Conservation (phyloP, 345 rosid species). For the Leavenworthia alabamica region DNA sequence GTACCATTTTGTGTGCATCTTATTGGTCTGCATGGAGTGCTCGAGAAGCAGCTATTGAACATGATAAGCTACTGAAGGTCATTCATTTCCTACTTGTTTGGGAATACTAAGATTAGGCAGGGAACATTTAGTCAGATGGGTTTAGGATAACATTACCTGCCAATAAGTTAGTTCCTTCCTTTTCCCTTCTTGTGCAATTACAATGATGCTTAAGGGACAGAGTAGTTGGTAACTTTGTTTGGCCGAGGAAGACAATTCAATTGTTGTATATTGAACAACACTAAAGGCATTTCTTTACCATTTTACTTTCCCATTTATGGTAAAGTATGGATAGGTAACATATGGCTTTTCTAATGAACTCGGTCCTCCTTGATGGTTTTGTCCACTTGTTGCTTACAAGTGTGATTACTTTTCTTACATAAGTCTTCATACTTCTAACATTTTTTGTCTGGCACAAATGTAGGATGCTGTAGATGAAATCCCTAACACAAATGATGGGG, state of each 20-base stretch:
- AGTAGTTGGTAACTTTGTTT: conserved; percentile 19
- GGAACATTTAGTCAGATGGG: conserved; percentile 4
- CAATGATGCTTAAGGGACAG: too few relatives aligned
- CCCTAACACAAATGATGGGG: conserved; percentile 40
- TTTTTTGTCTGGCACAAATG: conserved; percentile 14
- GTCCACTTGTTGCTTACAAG: conserved; percentile 13
- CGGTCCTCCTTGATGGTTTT: conserved; percentile 31
- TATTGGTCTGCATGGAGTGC: conserved; percentile 99
- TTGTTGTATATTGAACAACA: background rate
- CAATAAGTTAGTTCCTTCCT: too few relatives aligned
- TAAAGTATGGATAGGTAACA: conserved; percentile 15
- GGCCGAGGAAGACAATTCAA: conserved; percentile 16
- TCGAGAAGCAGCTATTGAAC: conserved; percentile 80
- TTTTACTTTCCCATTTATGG: conserved; percentile 17
- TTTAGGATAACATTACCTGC: conserved; percentile 1
- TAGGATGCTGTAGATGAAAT: conserved; percentile 77
- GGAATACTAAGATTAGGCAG: conserved; percentile 12
- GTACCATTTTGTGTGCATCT: conserved; percentile 85
- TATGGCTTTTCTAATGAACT: conserved; percentile 12
- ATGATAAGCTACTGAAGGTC: conserved; percentile 84
- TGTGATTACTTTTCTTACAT: conserved; percentile 16
- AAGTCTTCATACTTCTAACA: conserved; percentile 9
- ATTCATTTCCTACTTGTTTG: conserved; percentile 6
- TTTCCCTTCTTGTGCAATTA: too few relatives aligned
- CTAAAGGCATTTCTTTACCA: conserved; percentile 11